Percentiles rank a stretch among this genome's conserved stretches.
phyloP scores from a whole-genome alignment of 169 alveolate species.

The Besnoitia besnoiti region DNA sequence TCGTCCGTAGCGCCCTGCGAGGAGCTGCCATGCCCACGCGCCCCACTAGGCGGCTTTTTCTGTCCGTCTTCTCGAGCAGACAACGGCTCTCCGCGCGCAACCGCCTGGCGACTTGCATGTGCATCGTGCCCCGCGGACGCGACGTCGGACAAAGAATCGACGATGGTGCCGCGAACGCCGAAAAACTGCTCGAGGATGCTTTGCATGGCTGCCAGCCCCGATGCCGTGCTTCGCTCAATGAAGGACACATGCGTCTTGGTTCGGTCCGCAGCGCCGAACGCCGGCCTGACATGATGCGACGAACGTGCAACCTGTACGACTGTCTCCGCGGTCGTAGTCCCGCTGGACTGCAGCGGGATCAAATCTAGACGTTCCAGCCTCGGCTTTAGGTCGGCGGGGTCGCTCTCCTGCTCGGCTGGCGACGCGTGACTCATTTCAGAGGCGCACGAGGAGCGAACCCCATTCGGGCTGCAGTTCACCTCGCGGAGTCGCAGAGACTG shows the following conservation, averaged over 20 bases:
- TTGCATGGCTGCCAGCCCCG: slow-evolving; percentile 9
- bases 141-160: background rate
- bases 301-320: too few relatives aligned
- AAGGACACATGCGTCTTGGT: background rate
- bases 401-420: too few relatives aligned
- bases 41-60: background rate
- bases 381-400: too few relatives aligned
- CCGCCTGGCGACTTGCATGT: background rate
- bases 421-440: too few relatives aligned
- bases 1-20: background rate
- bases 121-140: background rate
- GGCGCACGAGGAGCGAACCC: too few relatives aligned
- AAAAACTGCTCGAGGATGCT: background rate
- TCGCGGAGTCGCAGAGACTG: background rate
- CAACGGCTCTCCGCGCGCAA: background rate
- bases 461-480: too few relatives aligned
- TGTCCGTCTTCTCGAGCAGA: background rate
- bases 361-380: too few relatives aligned
- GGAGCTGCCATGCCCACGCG: background rate
- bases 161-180: background rate
- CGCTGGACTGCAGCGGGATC: too few relatives aligned
- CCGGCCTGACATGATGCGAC: too few relatives aligned
- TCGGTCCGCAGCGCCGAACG: too few relatives aligned
- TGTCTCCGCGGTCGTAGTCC: too few relatives aligned
- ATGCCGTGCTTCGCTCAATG: background rate